These are phyloP conservation scores for Globisporangium heterothallicum DNA, from an alignment of 352 stramenopile genomes.

Conservation along the genomic window DNA sequence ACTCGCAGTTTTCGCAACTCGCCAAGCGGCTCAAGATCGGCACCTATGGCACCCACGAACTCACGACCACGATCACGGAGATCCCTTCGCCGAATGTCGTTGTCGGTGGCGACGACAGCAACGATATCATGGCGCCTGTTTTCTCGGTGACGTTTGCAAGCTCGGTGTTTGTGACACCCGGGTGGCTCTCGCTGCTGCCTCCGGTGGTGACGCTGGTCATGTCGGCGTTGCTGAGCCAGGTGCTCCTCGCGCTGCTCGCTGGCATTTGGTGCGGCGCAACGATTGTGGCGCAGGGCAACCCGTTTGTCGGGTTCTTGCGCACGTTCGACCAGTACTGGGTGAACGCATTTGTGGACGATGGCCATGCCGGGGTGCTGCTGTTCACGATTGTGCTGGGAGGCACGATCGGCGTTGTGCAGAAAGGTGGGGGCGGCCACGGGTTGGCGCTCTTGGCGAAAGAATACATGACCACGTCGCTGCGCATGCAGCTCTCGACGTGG, in stretches of 20 bases:
- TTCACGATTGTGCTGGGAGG: conserved; percentile 88
- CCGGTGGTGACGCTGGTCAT: conserved; percentile 73
- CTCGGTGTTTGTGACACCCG: conserved; percentile 54
- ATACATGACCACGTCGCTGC: conserved; percentile 77
- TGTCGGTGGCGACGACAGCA: conserved; percentile 1
- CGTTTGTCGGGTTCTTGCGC: conserved; percentile 66
- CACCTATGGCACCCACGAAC: conserved; percentile 36
- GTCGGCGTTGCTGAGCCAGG: conserved; percentile 67
- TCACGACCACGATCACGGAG: conserved; percentile 42
- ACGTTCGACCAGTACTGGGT: conserved; percentile 89
- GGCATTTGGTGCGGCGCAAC: conserved; percentile 86
- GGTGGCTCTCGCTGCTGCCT: conserved; percentile 69
- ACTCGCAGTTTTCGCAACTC: conserved; percentile 28
- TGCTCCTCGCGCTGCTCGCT: conserved; percentile 73
- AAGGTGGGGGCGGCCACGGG: conserved; percentile 80
- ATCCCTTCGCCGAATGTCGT: not conserved
- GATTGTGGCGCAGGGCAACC: conserved; percentile 76
- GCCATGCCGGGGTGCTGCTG: conserved; percentile 80
- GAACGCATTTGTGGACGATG: conserved; percentile 72
- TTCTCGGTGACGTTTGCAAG: conserved; percentile 34
- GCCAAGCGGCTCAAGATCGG: conserved; percentile 43
- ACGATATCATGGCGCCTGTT: conserved; percentile 20
- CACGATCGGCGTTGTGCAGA: conserved; percentile 87
- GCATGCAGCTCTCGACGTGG: conserved; percentile 83
- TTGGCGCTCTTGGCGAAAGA: conserved; percentile 74